phyloP scores from a whole-genome alignment of 306 rosid species.

The Corylus americana region DNA sequence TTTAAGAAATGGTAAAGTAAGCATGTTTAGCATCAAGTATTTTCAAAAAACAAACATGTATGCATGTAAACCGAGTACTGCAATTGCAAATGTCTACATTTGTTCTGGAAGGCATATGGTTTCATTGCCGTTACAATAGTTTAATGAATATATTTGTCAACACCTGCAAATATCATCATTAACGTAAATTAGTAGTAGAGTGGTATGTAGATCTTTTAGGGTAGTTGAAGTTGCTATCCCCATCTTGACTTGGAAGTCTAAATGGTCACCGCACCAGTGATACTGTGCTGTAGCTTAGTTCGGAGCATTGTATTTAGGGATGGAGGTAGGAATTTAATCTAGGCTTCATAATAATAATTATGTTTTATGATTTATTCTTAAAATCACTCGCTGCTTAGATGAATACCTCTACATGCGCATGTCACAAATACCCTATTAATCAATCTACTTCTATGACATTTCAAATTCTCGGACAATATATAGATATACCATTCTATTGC shows the following conservation, averaged over 20 bases:
- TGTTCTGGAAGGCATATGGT: neutral
- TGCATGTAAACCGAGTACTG: neutral
- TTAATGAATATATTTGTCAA: neutral
- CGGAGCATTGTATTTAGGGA: slow-evolving; percentile 13
- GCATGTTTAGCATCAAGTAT: neutral
- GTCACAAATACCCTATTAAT: neutral
- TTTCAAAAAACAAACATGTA: neutral
- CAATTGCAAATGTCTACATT: neutral
- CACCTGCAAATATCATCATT: neutral
- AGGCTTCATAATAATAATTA: no score
- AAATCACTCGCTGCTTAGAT: no score
- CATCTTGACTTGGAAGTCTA: slow-evolving; percentile 6
- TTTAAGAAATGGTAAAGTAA: neutral
- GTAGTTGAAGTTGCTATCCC: slow-evolving; percentile 11
- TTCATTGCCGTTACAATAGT: neutral
- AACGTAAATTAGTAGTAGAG: neutral
- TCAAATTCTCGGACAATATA: neutral
- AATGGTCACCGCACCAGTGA: neutral
- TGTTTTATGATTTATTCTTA: neutral
- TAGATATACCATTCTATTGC: neutral
- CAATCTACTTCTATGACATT: neutral
- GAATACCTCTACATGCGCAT: no score
- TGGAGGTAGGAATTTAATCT: no score
- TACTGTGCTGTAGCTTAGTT: neutral
- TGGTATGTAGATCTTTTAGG: slow-evolving; percentile 5